Base-by-base conservation (phyloP, 2,329 filamentous ascomycete species). In the Alternaria ventricosa region DNA sequence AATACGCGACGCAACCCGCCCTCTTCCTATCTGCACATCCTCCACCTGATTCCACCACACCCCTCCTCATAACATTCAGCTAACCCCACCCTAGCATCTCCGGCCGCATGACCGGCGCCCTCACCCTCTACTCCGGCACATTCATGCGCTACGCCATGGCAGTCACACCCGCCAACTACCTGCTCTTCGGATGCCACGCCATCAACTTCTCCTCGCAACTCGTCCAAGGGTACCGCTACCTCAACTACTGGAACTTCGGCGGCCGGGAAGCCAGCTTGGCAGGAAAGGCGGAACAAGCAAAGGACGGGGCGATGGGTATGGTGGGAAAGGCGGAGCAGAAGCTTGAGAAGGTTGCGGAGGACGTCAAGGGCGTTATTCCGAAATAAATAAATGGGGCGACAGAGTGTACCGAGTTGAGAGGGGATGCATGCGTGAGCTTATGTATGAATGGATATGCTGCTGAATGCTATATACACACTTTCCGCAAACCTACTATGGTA, bases 121-220 rank as follows among this genome's bases (percentile, higher is more conserved):
- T 90, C 27, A 82, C 84, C 69, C 76, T 87, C 77, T 90, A 90
- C 83, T 87, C 86, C 23, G 87, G 78, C 50, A 87, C 87, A 62
- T 90, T 90, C 82, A 89, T 89, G 87, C 88, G 88, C 77, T 90
- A 90, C 82, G 82, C 88, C 62, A 77, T 90, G 66, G 88, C 88
- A 65, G 87, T 90, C 60, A 82, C 82, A 15, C 88, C 88, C 44
- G 84, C 83, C 73, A 90, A 90, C 82, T 90, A 89, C 82, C 87
- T 90, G 68, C 87, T 90, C 60, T 90, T 90, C 79, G 88, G 86
- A 68, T 90, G 88, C 82, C 88, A 90, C 79, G 81, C 87, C 64
- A 84, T 89, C 80, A 90, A 90, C 81, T 90, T 88, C 79, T 80
- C 79, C 68, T 86, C 87, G 49, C 88, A 90, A 79, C 69, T 82